These are phyloP conservation scores for Psidium guajava DNA, from an alignment of 345 rosid genomes.

Conservation along the genomic window DNA sequence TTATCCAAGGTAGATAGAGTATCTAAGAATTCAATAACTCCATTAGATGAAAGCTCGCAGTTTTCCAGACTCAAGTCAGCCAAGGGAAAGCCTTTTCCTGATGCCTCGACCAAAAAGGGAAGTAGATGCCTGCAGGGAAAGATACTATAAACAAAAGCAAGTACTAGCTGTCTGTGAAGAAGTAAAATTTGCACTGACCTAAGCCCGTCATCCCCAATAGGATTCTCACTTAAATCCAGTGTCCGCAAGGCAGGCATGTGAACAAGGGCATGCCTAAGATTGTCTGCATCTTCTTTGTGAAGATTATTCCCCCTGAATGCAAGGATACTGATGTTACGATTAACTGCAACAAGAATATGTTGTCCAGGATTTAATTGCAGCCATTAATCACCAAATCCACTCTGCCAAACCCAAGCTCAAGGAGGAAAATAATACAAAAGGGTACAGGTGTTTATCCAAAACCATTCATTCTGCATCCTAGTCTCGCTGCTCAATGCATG, in stretches of 20 bases:
- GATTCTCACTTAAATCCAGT: conserved; percentile 79
- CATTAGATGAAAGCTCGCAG: conserved; percentile 64
- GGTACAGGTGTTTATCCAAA: not conserved
- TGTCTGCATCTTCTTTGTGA: conserved; percentile 41
- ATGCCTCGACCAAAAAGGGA: conserved; percentile 45
- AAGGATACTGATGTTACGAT: not conserved
- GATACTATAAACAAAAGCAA: conserved; percentile 8
- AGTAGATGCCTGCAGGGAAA: conserved; percentile 53
- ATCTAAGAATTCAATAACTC: conserved; percentile 48
- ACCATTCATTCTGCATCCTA: not conserved
- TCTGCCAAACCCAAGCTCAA: not conserved
- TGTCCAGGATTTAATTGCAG: not conserved
- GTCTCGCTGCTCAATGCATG: not conserved
- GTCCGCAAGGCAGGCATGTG: conserved; percentile 62
- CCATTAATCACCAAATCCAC: too few species aligned
- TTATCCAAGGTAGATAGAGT: conserved; percentile 32
- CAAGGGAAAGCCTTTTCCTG: conserved; percentile 31
- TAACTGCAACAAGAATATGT: not conserved
- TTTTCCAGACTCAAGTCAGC: conserved; percentile 50
- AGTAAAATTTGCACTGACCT: conserved; percentile 31
- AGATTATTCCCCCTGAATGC: conserved; percentile 64
- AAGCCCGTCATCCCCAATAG: conserved; percentile 64
- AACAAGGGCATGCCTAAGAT: conserved; percentile 42
- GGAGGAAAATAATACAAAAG: not conserved
- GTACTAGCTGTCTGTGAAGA: not conserved